Conservation (phyloP, 768 basidiomycete species). For the Lactarius hatsudake region DNA sequence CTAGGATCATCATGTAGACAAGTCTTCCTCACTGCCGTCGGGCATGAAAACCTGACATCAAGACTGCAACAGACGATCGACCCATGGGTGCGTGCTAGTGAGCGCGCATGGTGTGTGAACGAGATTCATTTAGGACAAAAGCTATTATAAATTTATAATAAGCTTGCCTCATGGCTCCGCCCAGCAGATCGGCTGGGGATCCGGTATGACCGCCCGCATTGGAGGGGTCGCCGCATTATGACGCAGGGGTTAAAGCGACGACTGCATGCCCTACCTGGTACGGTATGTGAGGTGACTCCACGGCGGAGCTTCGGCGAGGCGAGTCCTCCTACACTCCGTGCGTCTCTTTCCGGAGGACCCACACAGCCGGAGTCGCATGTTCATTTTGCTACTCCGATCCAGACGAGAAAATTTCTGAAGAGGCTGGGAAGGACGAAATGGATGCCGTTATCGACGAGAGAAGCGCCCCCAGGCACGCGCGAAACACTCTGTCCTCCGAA, state of each 20-base stretch:
- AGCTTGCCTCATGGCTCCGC: conserved; percentile 1
- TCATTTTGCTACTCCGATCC: background rate
- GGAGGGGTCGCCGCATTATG: background rate
- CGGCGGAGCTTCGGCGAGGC: background rate
- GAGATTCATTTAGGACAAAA: conserved; percentile 1
- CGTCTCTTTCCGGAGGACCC: background rate
- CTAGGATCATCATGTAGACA: background rate
- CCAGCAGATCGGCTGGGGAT: conserved; percentile 3
- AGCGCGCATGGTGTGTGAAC: background rate
- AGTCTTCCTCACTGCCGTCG: background rate
- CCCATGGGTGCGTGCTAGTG: background rate
- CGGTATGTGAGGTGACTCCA: background rate
- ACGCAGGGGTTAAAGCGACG: background rate
- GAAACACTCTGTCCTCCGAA: background rate
- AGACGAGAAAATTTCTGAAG: background rate
- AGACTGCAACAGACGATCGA: background rate
- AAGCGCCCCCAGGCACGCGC: conserved; percentile 6
- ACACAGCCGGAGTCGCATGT: background rate
- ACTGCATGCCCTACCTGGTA: background rate
- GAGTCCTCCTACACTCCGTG: background rate
- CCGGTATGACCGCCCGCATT: background rate
- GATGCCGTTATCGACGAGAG: conserved; percentile 8
- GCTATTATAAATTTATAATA: background rate
- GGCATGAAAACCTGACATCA: background rate
- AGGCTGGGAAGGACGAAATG: background rate